Evolutionary conservation across 2,329 filamentous ascomycete genomes (phyloP), one percentile per base, ranked within the genome.

Genomic region (Colletotrichum ledebouriae): DNA sequence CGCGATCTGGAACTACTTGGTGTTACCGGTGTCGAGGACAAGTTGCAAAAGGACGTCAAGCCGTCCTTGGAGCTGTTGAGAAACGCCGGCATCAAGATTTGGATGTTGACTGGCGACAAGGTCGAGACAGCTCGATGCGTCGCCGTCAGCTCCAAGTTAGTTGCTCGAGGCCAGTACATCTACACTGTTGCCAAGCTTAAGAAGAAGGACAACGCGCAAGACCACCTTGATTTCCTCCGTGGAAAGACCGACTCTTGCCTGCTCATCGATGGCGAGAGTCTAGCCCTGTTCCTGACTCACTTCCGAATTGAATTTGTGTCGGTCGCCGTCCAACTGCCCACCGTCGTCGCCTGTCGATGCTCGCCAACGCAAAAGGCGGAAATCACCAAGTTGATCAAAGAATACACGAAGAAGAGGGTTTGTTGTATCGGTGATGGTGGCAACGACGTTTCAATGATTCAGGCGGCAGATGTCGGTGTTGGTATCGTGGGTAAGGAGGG

Each of bases 101-200:
- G 96, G 96, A 99, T 99, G 96, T 85, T 99, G 77, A 99, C 96
- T 0, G 96, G 96, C 53, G 96, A 99, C 84, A 99, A 99, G 80
- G 93, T 99, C 3, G 96, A 99, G 81, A 99, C 96, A 13, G 96
- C 96, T 15, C 90, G 96, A 41, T 99, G 96, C 79, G 95, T 99
- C 12, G 97, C 96, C 2, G 92, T 99, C 49, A 97, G 92, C 75
- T 94, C 95, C 34, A 98, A 98, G 78, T 87, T 99, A 6, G 96
- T 99, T 13, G 92, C 94, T 4, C 87, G 96, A 70, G 95, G 95
- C 1, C 97, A 99, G 80, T 96, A 95, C 77, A 97, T 99, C 71
- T 94, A 98, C 80, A 98, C 95, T 0, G 92, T 99, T 49, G 87
- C 92, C 46, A 94, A 94, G 77, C 82, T 98, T 41, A 93, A 92